These are phyloP conservation scores for Omphalea diandra DNA, from an alignment of 441 rosid genomes.

Conservation along the genomic window DNA sequence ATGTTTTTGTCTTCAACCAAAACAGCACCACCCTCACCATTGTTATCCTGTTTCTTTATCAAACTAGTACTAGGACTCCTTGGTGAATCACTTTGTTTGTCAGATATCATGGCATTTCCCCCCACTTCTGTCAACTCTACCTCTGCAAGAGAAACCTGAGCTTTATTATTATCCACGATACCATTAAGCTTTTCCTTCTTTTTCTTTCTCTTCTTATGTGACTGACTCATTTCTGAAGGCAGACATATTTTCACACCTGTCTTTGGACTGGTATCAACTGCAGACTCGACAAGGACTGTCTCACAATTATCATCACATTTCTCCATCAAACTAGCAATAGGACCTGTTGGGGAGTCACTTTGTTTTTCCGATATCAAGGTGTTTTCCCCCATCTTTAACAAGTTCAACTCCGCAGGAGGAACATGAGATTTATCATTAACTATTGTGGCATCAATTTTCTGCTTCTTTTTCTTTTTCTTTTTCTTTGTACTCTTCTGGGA, in stretches of 20 bases:
- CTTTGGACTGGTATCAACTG: not conserved
- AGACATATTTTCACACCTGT: not conserved
- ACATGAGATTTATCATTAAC: not conserved
- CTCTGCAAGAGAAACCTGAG: constrained; percentile 1
- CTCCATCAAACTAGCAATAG: not conserved
- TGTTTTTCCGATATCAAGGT: constrained; percentile 2
- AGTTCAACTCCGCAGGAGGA: constrained; percentile 15
- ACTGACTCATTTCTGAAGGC: not conserved
- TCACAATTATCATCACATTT: too few relatives aligned
- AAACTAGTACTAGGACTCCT: constrained; percentile 5
- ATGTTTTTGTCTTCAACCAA: constrained; percentile 2
- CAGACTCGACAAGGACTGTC: not conserved
- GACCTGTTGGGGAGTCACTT: not conserved
- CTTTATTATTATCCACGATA: constrained; percentile 1
- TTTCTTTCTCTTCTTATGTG: constrained; percentile 4
- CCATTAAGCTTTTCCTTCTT: constrained; percentile 13
- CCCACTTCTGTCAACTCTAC: constrained; percentile 1
- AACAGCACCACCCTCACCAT: not conserved
- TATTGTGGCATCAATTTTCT: constrained; percentile 13
- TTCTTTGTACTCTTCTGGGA: not conserved
- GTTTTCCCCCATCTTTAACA: not conserved
- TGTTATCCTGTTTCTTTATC: not conserved
- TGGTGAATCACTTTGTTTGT: constrained; percentile 17
- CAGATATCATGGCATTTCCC: constrained; percentile 13
- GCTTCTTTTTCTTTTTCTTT: constrained; percentile 10